phyloP scores from a whole-genome alignment of 495 filamentous ascomycete species.

The Penicillium herquei region DNA sequence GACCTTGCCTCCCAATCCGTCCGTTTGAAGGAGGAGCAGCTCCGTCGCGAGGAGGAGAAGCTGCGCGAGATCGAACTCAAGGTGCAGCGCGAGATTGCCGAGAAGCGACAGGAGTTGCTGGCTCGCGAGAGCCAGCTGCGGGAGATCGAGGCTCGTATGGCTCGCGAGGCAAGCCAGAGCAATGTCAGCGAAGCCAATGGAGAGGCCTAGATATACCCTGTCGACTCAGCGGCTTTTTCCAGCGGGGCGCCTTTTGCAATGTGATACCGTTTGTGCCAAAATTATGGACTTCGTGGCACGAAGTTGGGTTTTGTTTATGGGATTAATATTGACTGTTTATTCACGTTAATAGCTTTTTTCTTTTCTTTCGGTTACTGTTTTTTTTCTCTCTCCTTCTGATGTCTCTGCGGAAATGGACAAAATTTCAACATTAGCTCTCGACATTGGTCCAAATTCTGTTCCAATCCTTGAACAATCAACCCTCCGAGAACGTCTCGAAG shows the following conservation, averaged over 20 bases:
- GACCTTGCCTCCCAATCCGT: conserved; percentile 95
- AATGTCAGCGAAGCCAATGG: conserved; percentile 43
- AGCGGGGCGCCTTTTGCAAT: conserved; percentile 33
- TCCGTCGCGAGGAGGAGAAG: conserved; percentile 98
- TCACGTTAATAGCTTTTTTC: conserved; percentile 50
- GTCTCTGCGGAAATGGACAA: conserved; percentile 27
- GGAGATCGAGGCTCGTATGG: conserved; percentile 86
- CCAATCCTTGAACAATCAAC: background rate
- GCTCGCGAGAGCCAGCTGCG: conserved; percentile 97
- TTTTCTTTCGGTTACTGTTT: conserved; percentile 21
- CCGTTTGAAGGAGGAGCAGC: conserved; percentile 97
- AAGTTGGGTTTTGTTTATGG: conserved; percentile 43
- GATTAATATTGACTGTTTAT: conserved; percentile 50
- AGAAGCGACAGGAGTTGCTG: conserved; percentile 97
- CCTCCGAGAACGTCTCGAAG: background rate
- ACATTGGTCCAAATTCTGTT: conserved; percentile 18
- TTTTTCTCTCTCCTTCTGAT: conserved; percentile 29
- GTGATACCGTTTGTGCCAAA: conserved; percentile 42
- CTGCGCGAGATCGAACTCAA: conserved; percentile 98
- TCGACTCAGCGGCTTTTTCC: conserved; percentile 30
- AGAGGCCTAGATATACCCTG: conserved; percentile 44
- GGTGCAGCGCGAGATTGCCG: conserved; percentile 98
- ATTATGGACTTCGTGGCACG: conserved; percentile 42
- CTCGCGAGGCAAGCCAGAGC: conserved; percentile 59
- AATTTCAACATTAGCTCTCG: conserved; percentile 22